These are phyloP conservation scores for Pseudogymnoascus sp. DNA, from an alignment of 2,329 filamentous ascomycete genomes.

Conservation along the genomic window DNA sequence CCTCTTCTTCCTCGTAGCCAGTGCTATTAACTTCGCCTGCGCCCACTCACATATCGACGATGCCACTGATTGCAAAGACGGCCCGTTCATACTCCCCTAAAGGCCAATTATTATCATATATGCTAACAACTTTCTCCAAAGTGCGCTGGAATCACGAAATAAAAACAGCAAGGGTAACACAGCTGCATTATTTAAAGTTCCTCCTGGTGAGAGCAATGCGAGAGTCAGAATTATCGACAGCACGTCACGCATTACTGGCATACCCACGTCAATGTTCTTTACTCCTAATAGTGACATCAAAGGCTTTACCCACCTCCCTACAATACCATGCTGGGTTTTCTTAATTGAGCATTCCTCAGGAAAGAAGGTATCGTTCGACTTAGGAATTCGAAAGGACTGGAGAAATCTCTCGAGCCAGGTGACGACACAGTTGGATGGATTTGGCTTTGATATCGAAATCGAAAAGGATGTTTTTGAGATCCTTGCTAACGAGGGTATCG, in stretches of 20 bases:
- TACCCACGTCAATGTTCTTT: conserved; percentile 20
- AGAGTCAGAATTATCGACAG: conserved; percentile 29
- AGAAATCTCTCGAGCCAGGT: conserved; percentile 29
- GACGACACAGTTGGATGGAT: conserved; percentile 24
- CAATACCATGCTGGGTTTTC: neutral
- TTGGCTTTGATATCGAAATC: conserved; percentile 32
- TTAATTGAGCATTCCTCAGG: neutral
- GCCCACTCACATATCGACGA: no score
- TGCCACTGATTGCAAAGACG: no score
- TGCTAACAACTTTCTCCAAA: no score
- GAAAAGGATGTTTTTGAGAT: conserved; percentile 36
- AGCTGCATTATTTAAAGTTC: conserved; percentile 20
- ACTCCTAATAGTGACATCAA: conserved; percentile 12
- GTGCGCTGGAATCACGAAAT: no score
- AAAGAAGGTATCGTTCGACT: conserved; percentile 23
- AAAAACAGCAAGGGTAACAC: no score
- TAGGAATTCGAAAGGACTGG: conserved; percentile 33
- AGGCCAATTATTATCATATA: no score
- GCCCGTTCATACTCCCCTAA: no score
- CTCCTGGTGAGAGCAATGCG: conserved; percentile 24
- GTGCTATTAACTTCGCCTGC: no score
- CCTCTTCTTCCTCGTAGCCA: no score
- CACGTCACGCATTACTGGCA: conserved; percentile 20
- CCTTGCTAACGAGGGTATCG: conserved; percentile 32
- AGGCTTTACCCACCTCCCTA: neutral